Evolutionary conservation across 805 yeast species (phyloP).

Genomic region (Brettanomyces naardenensis): DNA sequence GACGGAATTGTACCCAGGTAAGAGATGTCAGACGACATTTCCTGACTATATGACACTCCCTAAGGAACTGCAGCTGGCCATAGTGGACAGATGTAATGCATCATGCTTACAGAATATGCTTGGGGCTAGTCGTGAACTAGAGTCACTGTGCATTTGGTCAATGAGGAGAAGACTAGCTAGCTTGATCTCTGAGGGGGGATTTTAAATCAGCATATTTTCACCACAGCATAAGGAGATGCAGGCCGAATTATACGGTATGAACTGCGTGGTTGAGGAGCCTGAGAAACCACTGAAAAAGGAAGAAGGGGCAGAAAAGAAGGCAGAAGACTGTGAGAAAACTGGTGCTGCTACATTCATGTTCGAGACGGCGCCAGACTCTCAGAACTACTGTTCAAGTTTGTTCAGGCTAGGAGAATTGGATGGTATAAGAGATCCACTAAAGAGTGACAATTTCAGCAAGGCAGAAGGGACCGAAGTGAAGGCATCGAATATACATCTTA

Average conservation of each 20-base stretch:
- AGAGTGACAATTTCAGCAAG: conserved; percentile 1
- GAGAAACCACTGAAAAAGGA: conserved; percentile 9
- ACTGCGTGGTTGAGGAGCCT: conserved; percentile 8
- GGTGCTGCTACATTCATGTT: not conserved
- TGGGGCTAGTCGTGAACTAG: conserved; percentile 4
- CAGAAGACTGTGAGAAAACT: no score
- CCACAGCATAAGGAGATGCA: conserved; percentile 19
- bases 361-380: not conserved
- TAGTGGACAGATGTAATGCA: conserved; percentile 11
- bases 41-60: conserved; percentile 9
- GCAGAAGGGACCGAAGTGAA: not conserved
- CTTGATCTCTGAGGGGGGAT: conserved; percentile 2
- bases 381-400: not conserved
- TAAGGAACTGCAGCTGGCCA: conserved; percentile 16
- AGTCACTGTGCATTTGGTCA: conserved; percentile 6
- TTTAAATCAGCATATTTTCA: conserved; percentile 19
- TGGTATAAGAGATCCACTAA: conserved; percentile 16
- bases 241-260: conserved; percentile 19
- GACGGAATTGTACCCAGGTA: no score
- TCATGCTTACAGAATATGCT: conserved; percentile 8
- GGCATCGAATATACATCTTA: conserved; percentile 8
- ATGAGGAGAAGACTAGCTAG: conserved; percentile 4
- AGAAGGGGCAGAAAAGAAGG: conserved; percentile 2
- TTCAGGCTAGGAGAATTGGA: conserved; percentile 16
- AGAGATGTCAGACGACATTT: no score